These are phyloP conservation scores for Corymbia calophylla DNA, from an alignment of 441 rosid genomes.

Conservation along the genomic window DNA sequence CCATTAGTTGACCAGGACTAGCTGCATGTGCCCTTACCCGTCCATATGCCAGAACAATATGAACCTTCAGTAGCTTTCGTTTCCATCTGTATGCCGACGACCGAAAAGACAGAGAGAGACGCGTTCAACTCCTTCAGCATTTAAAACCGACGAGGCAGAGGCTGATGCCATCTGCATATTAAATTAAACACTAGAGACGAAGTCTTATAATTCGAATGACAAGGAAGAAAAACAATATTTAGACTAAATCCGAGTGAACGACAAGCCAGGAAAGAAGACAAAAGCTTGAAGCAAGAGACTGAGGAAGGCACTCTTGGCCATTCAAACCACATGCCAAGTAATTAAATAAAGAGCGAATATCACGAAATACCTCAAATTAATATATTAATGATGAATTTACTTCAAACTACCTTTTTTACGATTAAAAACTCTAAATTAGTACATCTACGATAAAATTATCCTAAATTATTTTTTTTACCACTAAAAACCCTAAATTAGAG, in stretches of 20 bases:
- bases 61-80: background rate
- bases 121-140: background rate
- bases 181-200: background rate
- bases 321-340: background rate
- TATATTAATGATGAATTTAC: too few species aligned
- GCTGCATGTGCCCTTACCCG: background rate
- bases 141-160: background rate
- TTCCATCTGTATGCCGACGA: background rate
- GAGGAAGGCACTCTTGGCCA: background rate
- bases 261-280: background rate
- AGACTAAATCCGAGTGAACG: background rate
- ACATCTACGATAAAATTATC: too few species aligned
- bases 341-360: background rate
- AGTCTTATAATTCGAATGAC: background rate
- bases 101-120: background rate
- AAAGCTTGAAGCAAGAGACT: background rate
- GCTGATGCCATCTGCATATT: background rate
- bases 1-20: background rate
- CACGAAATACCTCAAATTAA: too few species aligned
- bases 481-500: too few species aligned
- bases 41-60: background rate
- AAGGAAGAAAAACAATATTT: background rate
- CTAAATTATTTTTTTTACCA: too few species aligned
- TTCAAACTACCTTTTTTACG: too few species aligned
- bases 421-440: too few species aligned